Conservation (phyloP, 2,329 filamentous ascomycete species). For the Colletotrichum gigasporum region DNA sequence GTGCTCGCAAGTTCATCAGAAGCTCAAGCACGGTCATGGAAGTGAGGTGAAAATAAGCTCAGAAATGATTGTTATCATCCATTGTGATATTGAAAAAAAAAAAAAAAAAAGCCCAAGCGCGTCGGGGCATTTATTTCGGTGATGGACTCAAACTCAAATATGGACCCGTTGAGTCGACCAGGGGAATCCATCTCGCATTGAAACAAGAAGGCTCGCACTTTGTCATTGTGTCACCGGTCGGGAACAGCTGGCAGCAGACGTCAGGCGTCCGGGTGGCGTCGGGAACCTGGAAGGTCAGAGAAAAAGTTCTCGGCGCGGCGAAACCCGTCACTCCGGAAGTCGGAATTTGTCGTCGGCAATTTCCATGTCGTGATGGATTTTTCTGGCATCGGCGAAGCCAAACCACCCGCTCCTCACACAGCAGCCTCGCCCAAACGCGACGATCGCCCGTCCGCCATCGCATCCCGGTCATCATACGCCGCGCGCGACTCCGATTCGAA, state of each 20-base stretch:
- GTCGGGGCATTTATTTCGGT: constrained; percentile 13
- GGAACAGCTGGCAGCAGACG: not conserved
- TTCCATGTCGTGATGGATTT: constrained; percentile 23
- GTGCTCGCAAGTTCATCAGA: too few relatives aligned
- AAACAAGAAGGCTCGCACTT: not conserved
- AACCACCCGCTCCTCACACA: not conserved
- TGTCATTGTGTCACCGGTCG: not conserved
- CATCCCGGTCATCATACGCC: not conserved
- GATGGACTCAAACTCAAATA: constrained; percentile 18
- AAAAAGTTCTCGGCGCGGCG: constrained; percentile 8
- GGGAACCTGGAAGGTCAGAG: not conserved
- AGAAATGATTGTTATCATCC: not conserved
- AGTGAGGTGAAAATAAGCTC: not conserved
- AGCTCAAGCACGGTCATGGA: not conserved
- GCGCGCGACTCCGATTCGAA: not conserved
- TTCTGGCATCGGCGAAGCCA: constrained; percentile 10
- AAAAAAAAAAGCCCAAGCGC: constrained; percentile 7
- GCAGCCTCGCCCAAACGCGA: constrained; percentile 18
- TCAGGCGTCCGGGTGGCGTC: fast-evolving
- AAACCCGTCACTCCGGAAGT: constrained; percentile 5
- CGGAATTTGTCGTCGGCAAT: constrained; percentile 31
- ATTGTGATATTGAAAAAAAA: not conserved
- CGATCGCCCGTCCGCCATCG: constrained; percentile 10
- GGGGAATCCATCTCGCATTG: not conserved
- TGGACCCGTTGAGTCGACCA: not conserved